Base-by-base conservation (phyloP, 176 grass and related monocot species). In the Tillandsia leiboldiana region DNA sequence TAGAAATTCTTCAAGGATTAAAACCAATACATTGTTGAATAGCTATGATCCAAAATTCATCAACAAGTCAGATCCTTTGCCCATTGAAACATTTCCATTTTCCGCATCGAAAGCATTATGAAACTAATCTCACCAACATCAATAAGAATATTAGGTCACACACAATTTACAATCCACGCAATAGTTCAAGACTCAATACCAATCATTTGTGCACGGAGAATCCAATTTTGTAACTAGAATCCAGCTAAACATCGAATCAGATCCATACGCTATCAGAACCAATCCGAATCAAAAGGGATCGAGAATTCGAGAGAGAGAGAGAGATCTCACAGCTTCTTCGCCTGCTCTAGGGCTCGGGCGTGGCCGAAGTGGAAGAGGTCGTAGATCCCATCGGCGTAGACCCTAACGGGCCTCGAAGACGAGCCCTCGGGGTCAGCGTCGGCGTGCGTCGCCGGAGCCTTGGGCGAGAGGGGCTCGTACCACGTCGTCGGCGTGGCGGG, bases 331-430 rank as follows among this genome's bases (percentile, higher is more conserved):
- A 79, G 77, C 54, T 84, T 87, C 88, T 91, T 91, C 8, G 88
- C 84, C 84, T 87, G 84, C 51, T 91, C 88, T 51, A 91, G 83
- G 54, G 84, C 88, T 51, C 72, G 83, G 58, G 88, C 88, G 48
- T 87, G 88, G 68, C 84, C 88, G 64, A 91, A 91, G 78, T 91
- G 88, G 71, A 87, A 91, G 63, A 90, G 81, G 48, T 90, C 80
- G 70, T 86, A 86, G 71, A 91, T 86, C 49, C 83, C 88, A 8
- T 91, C 83, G 4, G 83, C 88, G 50, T 87, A 91, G 63, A 91
- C 83, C 56, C 81, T 80, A 42, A 87, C 64, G 10, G 74, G 81
- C 63, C 56, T 42, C 33, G 33, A 42, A 3, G 73, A 18, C 62
- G 75, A 42, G 42, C 23, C n/a, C 26, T 57, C 65, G 66, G 57